Evolutionary conservation across 306 rosid genomes (phyloP).

Genomic region (Ziziphus jujuba): DNA sequence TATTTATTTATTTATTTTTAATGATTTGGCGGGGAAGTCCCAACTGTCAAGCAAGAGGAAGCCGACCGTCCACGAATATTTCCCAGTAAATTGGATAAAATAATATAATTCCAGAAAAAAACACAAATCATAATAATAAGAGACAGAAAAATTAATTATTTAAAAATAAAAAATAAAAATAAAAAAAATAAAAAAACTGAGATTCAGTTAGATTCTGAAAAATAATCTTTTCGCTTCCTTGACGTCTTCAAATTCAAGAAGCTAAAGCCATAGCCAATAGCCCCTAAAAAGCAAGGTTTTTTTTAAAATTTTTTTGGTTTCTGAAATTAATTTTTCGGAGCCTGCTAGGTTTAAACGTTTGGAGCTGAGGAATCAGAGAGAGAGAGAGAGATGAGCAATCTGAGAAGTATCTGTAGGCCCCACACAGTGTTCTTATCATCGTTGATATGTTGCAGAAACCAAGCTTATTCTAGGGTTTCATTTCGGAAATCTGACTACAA

Average conservation of each 20-base stretch:
- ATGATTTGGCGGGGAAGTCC: not conserved
- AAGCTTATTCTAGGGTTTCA: slow-evolving; percentile 47
- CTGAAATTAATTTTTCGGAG: not conserved
- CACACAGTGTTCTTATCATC: slow-evolving; percentile 54
- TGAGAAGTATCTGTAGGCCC: slow-evolving; percentile 58
- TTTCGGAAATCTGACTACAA: slow-evolving; percentile 55
- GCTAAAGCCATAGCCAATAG: not conserved
- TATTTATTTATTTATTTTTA: not conserved
- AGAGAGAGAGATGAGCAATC: slow-evolving; percentile 53
- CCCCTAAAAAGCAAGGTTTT: not conserved
- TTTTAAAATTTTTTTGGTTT: no score
- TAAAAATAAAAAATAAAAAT: slow-evolving; percentile 17
- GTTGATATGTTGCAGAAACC: slow-evolving; percentile 57
- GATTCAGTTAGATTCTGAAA: slow-evolving; percentile 40
- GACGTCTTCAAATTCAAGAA: slow-evolving; percentile 31
- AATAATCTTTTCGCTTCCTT: slow-evolving; percentile 27
- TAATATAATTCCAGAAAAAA: not conserved
- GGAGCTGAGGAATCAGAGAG: not conserved
- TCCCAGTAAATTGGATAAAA: not conserved
- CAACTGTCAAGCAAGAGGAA: slow-evolving; percentile 13
- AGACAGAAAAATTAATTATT: not conserved
- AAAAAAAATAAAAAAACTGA: not conserved
- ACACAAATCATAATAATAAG: not conserved
- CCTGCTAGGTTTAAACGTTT: not conserved
- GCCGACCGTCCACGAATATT: slow-evolving; percentile 38